phyloP scores from a whole-genome alignment of 768 basidiomycete species.

The Pleurotus tuber-regium region DNA sequence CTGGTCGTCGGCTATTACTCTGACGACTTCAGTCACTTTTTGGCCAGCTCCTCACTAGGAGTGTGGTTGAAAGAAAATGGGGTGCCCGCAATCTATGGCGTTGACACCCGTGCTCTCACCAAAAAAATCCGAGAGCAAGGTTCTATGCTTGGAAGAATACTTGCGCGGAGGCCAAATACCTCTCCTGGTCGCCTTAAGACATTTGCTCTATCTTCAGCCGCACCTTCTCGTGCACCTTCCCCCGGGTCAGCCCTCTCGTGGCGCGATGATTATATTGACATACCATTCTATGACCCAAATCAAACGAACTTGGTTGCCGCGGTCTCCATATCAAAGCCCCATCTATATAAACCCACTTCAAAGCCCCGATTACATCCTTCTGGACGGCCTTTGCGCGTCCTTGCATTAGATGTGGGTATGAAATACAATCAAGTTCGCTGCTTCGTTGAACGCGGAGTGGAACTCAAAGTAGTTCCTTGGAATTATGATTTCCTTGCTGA shows the following conservation, averaged over 20 bases:
- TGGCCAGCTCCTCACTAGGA: conserved; percentile 84
- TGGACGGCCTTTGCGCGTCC: conserved; percentile 76
- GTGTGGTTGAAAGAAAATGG: conserved; percentile 94
- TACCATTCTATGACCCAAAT: conserved; percentile 89
- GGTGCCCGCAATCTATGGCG: conserved; percentile 91
- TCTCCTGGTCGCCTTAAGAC: conserved; percentile 29
- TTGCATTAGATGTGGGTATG: conserved; percentile 98
- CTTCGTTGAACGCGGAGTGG: conserved; percentile 88
- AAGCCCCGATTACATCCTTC: conserved; percentile 67
- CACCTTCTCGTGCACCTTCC: conserved; percentile 47
- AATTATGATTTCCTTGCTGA: conserved; percentile 88
- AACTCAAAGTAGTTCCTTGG: conserved; percentile 98
- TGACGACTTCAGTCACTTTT: conserved; percentile 90
- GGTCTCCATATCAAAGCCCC: conserved; percentile 73
- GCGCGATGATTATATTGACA: conserved; percentile 80
- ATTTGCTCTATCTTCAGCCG: conserved; percentile 25
- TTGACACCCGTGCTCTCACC: conserved; percentile 95
- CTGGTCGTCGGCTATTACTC: conserved; percentile 94
- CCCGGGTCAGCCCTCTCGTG: conserved; percentile 58
- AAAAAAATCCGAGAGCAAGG: conserved; percentile 96
- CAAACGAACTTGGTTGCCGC: conserved; percentile 84
- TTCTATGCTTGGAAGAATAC: conserved; percentile 83
- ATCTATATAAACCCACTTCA: conserved; percentile 61
- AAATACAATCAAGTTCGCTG: conserved; percentile 99
- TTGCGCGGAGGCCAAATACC: conserved; percentile 57